These are phyloP conservation scores for Cryphonectria japonica DNA, from an alignment of 2,329 filamentous ascomycete species.

Conservation along the genomic window DNA sequence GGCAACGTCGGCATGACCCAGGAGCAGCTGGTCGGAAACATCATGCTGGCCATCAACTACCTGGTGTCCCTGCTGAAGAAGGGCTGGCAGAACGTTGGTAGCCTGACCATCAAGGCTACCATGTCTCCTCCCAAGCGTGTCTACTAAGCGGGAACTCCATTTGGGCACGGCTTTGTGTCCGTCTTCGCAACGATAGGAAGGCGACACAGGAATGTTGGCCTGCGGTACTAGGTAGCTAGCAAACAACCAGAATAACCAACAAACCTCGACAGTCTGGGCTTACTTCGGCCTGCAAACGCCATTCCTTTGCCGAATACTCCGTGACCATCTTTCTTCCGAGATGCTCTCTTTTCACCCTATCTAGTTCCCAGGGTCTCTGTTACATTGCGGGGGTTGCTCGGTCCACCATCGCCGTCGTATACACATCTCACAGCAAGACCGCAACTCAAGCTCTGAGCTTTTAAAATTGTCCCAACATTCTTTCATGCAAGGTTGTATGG, in stretches of 20 bases:
- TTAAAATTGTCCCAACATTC: not conserved
- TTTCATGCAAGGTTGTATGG: not conserved
- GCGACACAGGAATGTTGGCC: not conserved
- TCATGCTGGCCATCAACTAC: slow-evolving; percentile 99
- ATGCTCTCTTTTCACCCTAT: not conserved
- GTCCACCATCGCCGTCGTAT: no score
- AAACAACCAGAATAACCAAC: slow-evolving; percentile 7
- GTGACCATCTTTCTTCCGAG: not conserved
- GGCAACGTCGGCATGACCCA: slow-evolving; percentile 97
- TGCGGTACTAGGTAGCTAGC: slow-evolving; percentile 8
- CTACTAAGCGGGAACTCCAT: slow-evolving; percentile 67
- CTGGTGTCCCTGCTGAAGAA: slow-evolving; percentile 99
- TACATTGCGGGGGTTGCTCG: not conserved
- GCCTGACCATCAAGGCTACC: slow-evolving; percentile 99
- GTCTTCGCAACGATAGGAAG: slow-evolving; percentile 27
- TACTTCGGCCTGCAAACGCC: not conserved
- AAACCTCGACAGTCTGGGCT: slow-evolving; percentile 17
- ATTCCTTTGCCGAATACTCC: not conserved
- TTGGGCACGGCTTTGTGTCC: not conserved
- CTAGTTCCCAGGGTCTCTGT: not conserved
- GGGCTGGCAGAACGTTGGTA: slow-evolving; percentile 99
- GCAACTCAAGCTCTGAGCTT: not conserved
- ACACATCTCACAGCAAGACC: not conserved
- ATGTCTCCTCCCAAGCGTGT: slow-evolving; percentile 99
- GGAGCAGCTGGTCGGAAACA: slow-evolving; percentile 96